phyloP scores from a whole-genome alignment of 257 asterid genomes.

The Vinca minor region DNA sequence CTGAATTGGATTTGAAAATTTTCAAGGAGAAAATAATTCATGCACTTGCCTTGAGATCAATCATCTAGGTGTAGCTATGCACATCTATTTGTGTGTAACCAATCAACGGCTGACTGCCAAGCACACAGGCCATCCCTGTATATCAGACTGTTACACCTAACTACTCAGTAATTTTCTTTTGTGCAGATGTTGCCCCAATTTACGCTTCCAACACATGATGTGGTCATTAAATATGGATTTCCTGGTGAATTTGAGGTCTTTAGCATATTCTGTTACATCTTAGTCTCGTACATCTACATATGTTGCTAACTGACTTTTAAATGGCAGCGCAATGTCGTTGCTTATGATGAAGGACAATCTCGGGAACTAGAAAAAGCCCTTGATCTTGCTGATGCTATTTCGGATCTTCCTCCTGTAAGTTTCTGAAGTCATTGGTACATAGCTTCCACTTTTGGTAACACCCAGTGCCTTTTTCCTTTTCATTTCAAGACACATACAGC shows the following conservation, averaged over 20 bases:
- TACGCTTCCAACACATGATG: constrained; percentile 77
- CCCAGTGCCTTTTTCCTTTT: background rate
- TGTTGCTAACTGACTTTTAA: background rate
- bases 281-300: background rate
- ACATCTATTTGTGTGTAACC: background rate
- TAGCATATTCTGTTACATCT: background rate
- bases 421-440: background rate
- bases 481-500: too few species aligned
- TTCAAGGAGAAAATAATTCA: background rate
- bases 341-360: constrained; percentile 34
- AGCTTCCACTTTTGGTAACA: background rate
- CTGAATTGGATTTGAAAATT: background rate
- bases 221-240: constrained; percentile 33
- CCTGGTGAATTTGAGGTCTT: constrained; percentile 68
- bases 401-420: constrained; percentile 64
- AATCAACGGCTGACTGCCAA: background rate
- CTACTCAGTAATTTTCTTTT: background rate
- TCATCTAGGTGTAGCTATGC: background rate
- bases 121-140: background rate
- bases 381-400: constrained; percentile 63
- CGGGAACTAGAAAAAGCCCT: constrained; percentile 29
- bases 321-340: constrained; percentile 46
- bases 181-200: constrained; percentile 59
- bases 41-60: background rate
- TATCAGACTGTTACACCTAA: background rate